These are phyloP conservation scores for Piper betle DNA, from an alignment of 164 flowering plant species.

Conservation along the genomic window DNA sequence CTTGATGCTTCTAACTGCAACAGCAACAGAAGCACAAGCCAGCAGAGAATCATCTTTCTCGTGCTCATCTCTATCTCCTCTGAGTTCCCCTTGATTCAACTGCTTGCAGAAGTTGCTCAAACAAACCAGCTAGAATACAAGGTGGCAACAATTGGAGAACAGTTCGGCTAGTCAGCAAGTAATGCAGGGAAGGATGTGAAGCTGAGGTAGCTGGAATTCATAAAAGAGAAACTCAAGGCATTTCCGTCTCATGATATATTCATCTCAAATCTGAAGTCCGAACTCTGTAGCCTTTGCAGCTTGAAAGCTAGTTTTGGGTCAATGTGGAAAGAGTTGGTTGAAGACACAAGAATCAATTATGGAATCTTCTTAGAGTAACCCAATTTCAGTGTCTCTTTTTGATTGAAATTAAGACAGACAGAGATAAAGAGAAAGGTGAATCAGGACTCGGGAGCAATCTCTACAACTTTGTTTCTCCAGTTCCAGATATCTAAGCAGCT, in stretches of 20 bases:
- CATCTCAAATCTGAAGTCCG: neutral
- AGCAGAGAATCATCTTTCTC: neutral
- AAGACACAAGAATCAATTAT: conserved; percentile 14
- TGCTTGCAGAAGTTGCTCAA: no score
- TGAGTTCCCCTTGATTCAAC: conserved; percentile 1
- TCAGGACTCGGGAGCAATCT: neutral
- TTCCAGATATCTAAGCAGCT: neutral
- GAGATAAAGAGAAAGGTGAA: neutral
- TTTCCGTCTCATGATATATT: conserved; percentile 1
- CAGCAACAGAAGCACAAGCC: conserved; percentile 9
- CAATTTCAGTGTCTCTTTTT: no score
- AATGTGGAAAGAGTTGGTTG: conserved; percentile 25
- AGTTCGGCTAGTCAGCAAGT: conserved; percentile 1
- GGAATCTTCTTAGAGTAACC: conserved; percentile 15
- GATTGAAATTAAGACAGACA: conserved; percentile 1
- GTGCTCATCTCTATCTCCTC: neutral
- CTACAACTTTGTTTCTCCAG: neutral
- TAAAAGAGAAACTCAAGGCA: neutral
- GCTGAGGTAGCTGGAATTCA: conserved; percentile 2
- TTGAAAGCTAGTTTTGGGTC: conserved; percentile 14
- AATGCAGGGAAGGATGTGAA: neutral
- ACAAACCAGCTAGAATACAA: no score
- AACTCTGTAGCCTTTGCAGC: conserved; percentile 6
- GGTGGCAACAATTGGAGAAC: neutral
- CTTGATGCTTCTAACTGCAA: conserved; percentile 1